Base-by-base conservation (phyloP, 805 yeast genomes). In the Kodamaea lidongshanica region DNA sequence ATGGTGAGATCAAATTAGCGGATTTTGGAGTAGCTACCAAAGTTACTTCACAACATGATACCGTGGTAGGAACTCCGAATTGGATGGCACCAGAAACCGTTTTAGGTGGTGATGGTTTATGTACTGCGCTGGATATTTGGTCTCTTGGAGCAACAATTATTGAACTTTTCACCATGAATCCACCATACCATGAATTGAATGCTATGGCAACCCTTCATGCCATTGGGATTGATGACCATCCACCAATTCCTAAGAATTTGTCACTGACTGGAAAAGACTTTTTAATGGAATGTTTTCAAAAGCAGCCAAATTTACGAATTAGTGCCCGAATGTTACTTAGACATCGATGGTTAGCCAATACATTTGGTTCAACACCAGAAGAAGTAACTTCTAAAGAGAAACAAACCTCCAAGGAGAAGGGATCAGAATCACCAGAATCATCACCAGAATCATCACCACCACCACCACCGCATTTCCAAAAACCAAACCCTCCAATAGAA, bases 71-170 rank as follows among this genome's bases (percentile, higher is more conserved):
- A 2, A 86, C 97, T 0, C 94, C 96, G 0, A 83, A 89, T 50
- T 92, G 97, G 97, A 88, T 92, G 96, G 96, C 98, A 0, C 98
- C 98, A 0, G 98, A 92, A 50, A 77, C 94, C 2, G 82, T 92
- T 4, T 65, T 79, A 23, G 77, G 86, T 1, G 70, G 70, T 44
- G 83, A 80, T 46, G 94, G 94, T 3, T 81, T 89, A 2, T 79
- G 94, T 7, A 75, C 89, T 0, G 81, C 94, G 2, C 84, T 95
- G 3, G 98, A 92, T 58, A 74, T 83, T 16, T 83, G 92, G 97
- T 83, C 95, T 6, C 56, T 92, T 16, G 98, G 97, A 3, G 94
- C 96, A n/a, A 89, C 97, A 0, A 72, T 88, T 3, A 74, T 89
- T 2, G 98, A 92, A 52, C 62, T 92, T 23, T 61, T 85, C 30